phyloP scores from a whole-genome alignment of 2,329 filamentous ascomycete genomes.

The Aspergillus sp. region DNA sequence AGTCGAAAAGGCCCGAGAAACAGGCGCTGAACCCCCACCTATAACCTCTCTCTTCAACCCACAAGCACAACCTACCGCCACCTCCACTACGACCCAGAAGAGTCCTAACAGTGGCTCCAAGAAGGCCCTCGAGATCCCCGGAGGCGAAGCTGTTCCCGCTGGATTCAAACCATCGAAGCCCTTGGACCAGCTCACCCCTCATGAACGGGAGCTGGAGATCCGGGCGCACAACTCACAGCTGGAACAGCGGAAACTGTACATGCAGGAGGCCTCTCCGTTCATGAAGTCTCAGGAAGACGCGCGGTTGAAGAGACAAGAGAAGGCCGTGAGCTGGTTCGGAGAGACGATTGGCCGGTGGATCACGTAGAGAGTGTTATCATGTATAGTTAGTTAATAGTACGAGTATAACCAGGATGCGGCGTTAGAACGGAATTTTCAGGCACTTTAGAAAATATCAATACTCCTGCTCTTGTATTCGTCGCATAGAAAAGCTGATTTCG shows the following conservation, averaged over 20 bases:
- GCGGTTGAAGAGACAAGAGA: slow-evolving; percentile 31
- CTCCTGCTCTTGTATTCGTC: not conserved
- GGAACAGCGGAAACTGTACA: slow-evolving; percentile 30
- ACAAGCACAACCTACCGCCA: slow-evolving; percentile 14
- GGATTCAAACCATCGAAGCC: slow-evolving; percentile 31
- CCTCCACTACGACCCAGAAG: not conserved
- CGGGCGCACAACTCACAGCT: slow-evolving; percentile 30
- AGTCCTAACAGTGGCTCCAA: slow-evolving; percentile 5
- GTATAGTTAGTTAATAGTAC: no score
- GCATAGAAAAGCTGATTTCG: slow-evolving; percentile 1
- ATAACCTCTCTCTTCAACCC: slow-evolving; percentile 40
- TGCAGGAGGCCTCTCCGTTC: slow-evolving; percentile 28
- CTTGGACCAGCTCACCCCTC: slow-evolving; percentile 36
- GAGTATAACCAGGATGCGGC: not conserved
- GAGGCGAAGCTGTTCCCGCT: slow-evolving; percentile 27
- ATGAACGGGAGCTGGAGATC: slow-evolving; percentile 40
- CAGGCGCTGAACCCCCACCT: slow-evolving; percentile 35
- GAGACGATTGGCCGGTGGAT: slow-evolving; percentile 37
- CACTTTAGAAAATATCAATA: no score
- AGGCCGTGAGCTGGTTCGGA: slow-evolving; percentile 35
- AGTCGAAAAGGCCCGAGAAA: slow-evolving; percentile 52
- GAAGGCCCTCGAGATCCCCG: slow-evolving; percentile 27
- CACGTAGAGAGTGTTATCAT: slow-evolving; percentile 15
- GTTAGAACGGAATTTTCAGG: not conserved
- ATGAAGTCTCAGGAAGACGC: slow-evolving; percentile 31